phyloP scores from a whole-genome alignment of 345 rosid genomes.

The Gynandropsis gynandra region DNA sequence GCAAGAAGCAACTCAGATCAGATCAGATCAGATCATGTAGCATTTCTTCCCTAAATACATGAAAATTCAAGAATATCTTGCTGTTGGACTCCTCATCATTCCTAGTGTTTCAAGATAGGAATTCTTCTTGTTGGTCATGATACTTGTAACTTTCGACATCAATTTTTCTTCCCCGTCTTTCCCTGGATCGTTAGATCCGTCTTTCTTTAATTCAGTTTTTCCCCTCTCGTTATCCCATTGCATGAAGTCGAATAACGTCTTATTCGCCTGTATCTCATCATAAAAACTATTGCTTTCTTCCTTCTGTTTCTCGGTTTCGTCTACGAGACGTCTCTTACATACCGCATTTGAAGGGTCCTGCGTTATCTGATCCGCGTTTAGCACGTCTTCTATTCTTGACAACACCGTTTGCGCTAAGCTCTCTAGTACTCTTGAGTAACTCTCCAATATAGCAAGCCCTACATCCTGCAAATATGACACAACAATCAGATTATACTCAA shows the following conservation, averaged over 20 bases:
- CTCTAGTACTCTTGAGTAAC: constrained; percentile 81
- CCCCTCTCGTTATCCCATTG: constrained; percentile 54
- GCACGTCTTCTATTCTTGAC: constrained; percentile 77
- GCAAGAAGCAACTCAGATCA: too few species aligned
- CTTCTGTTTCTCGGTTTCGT: constrained; percentile 21
- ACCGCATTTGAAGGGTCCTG: constrained; percentile 46
- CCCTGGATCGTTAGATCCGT: constrained; percentile 32
- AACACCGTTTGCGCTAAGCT: constrained; percentile 73
- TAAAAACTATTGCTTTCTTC: constrained; percentile 25
- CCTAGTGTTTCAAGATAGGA: constrained; percentile 62
- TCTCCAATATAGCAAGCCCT: constrained; percentile 76
- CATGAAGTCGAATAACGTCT: constrained; percentile 67
- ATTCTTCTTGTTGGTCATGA: constrained; percentile 41
- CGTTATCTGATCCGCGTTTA: constrained; percentile 46
- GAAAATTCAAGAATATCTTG: constrained; percentile 27
- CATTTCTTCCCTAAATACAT: neutral
- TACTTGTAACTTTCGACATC: constrained; percentile 31
- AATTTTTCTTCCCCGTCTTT: constrained; percentile 35
- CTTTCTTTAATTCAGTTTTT: constrained; percentile 34
- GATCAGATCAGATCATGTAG: too few species aligned
- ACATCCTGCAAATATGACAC: constrained; percentile 53
- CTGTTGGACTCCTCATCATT: constrained; percentile 60
- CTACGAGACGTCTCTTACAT: constrained; percentile 26
- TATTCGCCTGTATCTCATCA: constrained; percentile 26
- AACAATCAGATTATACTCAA: neutral